Percentiles rank a stretch among this genome's conserved stretches.
Conservation (phyloP, 2,329 filamentous ascomycete genomes). For the Graphium sp. region DNA sequence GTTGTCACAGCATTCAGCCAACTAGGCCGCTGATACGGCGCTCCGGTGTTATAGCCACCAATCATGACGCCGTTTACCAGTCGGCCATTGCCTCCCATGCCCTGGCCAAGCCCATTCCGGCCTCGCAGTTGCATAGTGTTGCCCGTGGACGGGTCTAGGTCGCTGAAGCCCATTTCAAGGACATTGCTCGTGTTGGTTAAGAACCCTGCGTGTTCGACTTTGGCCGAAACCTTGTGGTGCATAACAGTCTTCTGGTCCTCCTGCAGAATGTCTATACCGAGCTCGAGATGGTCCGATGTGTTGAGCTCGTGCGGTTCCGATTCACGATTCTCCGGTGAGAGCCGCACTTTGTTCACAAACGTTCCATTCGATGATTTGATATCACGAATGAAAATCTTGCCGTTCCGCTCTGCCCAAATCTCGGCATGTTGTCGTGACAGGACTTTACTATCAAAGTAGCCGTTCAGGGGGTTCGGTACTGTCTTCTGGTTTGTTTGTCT, state of each 20-base stretch:
- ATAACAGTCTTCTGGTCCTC: slow-evolving; percentile 98
- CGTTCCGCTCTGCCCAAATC: slow-evolving; percentile 71
- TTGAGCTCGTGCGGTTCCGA: slow-evolving; percentile 90
- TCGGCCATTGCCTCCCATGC: slow-evolving; percentile 43
- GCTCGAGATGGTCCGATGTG: slow-evolving; percentile 78
- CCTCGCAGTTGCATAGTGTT: slow-evolving; percentile 59
- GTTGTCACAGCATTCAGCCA: slow-evolving; percentile 83
- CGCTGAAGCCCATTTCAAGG: slow-evolving; percentile 80
- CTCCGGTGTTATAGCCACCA: slow-evolving; percentile 31
- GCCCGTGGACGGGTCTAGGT: slow-evolving; percentile 67
- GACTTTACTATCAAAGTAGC: slow-evolving; percentile 96
- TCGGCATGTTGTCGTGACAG: slow-evolving; percentile 92
- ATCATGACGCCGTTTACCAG: slow-evolving; percentile 36
- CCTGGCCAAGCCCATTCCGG: slow-evolving; percentile 50
- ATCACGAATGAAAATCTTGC: slow-evolving; percentile 90
- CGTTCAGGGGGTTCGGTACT: slow-evolving; percentile 75
- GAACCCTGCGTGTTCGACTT: slow-evolving; percentile 87
- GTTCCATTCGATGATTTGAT: slow-evolving; percentile 98
- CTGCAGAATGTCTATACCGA: slow-evolving; percentile 96
- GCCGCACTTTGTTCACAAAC: slow-evolving; percentile 81
- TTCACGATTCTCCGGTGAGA: slow-evolving; percentile 89
- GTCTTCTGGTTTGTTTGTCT: slow-evolving; percentile 97
- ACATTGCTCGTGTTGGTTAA: slow-evolving; percentile 59
- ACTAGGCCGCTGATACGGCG: slow-evolving; percentile 64
- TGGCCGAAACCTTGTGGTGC: slow-evolving; percentile 94